Conservation (phyloP, 2,329 filamentous ascomycete genomes). For the Xylaria sp. region DNA sequence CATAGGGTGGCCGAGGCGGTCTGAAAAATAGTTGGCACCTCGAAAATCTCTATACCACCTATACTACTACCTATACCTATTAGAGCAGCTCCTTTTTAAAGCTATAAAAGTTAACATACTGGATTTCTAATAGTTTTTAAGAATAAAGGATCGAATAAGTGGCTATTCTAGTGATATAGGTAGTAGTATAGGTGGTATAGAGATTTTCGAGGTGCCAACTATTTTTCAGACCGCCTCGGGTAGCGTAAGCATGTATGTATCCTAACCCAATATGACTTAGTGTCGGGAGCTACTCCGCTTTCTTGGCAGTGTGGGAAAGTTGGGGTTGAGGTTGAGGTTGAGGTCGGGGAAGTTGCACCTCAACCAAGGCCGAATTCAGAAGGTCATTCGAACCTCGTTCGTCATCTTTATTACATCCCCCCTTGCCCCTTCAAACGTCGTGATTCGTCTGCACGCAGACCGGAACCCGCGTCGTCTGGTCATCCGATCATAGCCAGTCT, state of each 20-base stretch:
- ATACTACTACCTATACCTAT: neutral
- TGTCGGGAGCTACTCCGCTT: slow-evolving; percentile 38
- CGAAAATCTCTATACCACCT: too few relatives aligned
- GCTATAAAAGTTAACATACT: too few relatives aligned
- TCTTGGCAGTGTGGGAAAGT: slow-evolving; percentile 38
- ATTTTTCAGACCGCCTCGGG: too few relatives aligned
- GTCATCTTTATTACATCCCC: slow-evolving; percentile 5
- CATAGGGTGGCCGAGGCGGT: too few relatives aligned
- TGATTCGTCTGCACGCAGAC: neutral
- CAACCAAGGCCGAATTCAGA: slow-evolving; percentile 22
- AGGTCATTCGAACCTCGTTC: slow-evolving; percentile 27
- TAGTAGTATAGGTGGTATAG: too few relatives aligned
- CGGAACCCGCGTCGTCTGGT: slow-evolving; percentile 8
- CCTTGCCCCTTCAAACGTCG: neutral
- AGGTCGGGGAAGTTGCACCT: slow-evolving; percentile 21
- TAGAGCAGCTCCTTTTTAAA: too few relatives aligned
- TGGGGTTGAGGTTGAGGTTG: slow-evolving; percentile 39
- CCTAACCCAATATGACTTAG: neutral
- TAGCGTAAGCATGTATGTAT: too few relatives aligned
- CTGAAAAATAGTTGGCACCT: too few relatives aligned
- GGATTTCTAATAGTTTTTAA: too few relatives aligned
- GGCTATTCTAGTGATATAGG: too few relatives aligned
- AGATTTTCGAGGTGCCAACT: too few relatives aligned
- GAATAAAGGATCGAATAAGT: too few relatives aligned
- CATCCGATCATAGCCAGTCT: slow-evolving; percentile 4